These are phyloP conservation scores for Nepenthes alata DNA, from an alignment of 179 eudicot genomes.

Conservation along the genomic window DNA sequence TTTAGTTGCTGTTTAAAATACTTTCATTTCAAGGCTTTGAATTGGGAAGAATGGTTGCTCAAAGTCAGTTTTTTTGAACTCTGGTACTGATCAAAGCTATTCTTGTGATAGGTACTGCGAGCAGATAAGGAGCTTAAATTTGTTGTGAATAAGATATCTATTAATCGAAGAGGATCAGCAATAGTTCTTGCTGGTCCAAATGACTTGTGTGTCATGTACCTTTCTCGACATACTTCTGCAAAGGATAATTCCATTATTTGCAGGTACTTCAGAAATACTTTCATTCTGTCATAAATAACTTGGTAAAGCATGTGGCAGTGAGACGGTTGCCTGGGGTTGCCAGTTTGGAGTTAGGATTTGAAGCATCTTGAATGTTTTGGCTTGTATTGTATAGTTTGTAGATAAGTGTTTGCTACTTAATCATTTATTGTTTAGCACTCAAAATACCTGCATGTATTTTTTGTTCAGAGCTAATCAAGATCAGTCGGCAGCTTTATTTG, in stretches of 20 bases:
- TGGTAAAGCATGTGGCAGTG: neutral
- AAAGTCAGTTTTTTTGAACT: neutral
- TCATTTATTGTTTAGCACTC: neutral
- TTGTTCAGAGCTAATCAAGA: neutral
- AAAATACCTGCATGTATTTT: neutral
- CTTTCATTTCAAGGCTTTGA: neutral
- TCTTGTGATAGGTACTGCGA: slow-evolving; percentile 48
- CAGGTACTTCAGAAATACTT: slow-evolving; percentile 40
- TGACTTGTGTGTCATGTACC: slow-evolving; percentile 60
- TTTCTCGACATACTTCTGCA: slow-evolving; percentile 46
- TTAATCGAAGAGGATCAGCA: slow-evolving; percentile 79
- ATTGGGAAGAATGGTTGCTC: neutral
- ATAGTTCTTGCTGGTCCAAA: slow-evolving; percentile 54
- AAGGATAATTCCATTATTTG: slow-evolving; percentile 49
- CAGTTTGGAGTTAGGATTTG: too few relatives aligned
- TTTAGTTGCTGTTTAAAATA: too few relatives aligned
- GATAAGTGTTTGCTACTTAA: too few relatives aligned
- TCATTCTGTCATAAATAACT: neutral
- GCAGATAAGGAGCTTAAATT: slow-evolving; percentile 47
- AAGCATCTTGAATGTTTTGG: too few relatives aligned
- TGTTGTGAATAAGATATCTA: slow-evolving; percentile 48
- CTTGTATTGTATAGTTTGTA: too few relatives aligned
- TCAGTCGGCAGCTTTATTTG: too few relatives aligned
- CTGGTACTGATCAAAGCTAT: slow-evolving; percentile 9
- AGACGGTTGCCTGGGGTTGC: neutral